Conservation (phyloP, 306 rosid genomes). For the Cicer cuneatum region DNA sequence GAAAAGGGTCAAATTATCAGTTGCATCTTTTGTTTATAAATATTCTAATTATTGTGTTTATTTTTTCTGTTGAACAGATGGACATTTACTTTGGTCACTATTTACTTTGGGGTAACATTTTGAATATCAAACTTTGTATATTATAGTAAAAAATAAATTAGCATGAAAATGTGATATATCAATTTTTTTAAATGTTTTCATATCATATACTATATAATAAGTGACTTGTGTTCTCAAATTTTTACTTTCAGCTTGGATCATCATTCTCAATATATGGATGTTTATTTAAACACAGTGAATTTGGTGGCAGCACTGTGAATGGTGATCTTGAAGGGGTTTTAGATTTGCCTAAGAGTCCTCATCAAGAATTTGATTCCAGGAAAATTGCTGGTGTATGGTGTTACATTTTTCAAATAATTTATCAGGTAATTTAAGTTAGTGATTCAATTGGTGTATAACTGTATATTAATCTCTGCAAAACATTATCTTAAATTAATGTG, state of each 20-base stretch:
- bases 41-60: slow-evolving; percentile 39
- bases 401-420: slow-evolving; percentile 75
- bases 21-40: slow-evolving; percentile 2
- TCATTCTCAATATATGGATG: slow-evolving; percentile 71
- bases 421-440: slow-evolving; percentile 61
- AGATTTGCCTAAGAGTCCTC: slow-evolving; percentile 48
- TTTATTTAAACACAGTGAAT: slow-evolving; percentile 43
- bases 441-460: background rate
- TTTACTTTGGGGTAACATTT: slow-evolving; percentile 86
- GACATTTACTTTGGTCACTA: slow-evolving; percentile 81
- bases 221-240: slow-evolving; percentile 44
- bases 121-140: slow-evolving; percentile 28
- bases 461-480: background rate
- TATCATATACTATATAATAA: slow-evolving; percentile 9
- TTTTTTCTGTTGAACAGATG: slow-evolving; percentile 67
- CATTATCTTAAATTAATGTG: background rate
- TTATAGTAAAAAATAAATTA: slow-evolving; percentile 12
- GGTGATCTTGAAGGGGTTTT: slow-evolving; percentile 39
- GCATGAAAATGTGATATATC: background rate
- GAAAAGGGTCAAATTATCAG: slow-evolving; percentile 1
- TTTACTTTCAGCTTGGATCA: slow-evolving; percentile 65
- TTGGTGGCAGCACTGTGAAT: slow-evolving; percentile 39
- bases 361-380: slow-evolving; percentile 41
- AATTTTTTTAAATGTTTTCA: background rate
- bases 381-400: slow-evolving; percentile 63